A percentile compares a stretch with the other conserved stretches of the same genome.
Conservation (phyloP, 2,329 filamentous ascomycete species). For the Pestalotiopsis sp. region DNA sequence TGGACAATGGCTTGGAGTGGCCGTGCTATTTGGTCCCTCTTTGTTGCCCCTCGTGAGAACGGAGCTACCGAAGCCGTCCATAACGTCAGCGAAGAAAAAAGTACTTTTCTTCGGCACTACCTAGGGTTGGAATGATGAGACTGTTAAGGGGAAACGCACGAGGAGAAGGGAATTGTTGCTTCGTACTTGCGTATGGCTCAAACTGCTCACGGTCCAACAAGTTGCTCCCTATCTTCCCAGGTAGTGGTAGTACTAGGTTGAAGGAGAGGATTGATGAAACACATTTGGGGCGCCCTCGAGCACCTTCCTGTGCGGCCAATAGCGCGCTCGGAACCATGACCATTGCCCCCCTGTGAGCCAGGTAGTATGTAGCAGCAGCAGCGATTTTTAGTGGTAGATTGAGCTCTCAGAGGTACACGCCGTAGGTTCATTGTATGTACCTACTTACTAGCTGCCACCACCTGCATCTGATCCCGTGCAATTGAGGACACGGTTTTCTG, state of each 20-base stretch:
- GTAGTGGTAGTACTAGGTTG: background rate
- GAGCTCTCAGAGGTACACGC: background rate
- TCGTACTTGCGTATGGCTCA: background rate
- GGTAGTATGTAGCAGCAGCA: no score
- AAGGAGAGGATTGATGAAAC: background rate
- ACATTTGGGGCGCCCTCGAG: slow-evolving; percentile 2
- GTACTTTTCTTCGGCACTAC: background rate
- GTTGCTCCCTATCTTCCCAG: background rate
- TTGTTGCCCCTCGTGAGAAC: background rate
- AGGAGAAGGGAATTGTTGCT: background rate
- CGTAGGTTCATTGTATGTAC: background rate
- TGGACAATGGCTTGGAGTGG: background rate
- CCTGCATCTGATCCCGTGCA: slow-evolving; percentile 14
- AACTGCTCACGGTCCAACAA: background rate
- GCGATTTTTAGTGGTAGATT: no score
- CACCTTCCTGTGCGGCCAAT: slow-evolving; percentile 12
- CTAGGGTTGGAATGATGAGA: background rate
- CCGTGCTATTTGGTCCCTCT: background rate
- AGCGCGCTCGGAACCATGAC: background rate
- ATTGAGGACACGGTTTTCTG: slow-evolving; percentile 39
- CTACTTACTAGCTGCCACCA: background rate
- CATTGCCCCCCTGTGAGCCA: background rate
- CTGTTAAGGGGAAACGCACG: background rate
- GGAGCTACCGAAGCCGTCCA: background rate
- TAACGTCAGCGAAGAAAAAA: background rate